These are phyloP conservation scores for Decorospora gaudefroyi DNA, from an alignment of 2,329 filamentous ascomycete species.

Conservation along the genomic window DNA sequence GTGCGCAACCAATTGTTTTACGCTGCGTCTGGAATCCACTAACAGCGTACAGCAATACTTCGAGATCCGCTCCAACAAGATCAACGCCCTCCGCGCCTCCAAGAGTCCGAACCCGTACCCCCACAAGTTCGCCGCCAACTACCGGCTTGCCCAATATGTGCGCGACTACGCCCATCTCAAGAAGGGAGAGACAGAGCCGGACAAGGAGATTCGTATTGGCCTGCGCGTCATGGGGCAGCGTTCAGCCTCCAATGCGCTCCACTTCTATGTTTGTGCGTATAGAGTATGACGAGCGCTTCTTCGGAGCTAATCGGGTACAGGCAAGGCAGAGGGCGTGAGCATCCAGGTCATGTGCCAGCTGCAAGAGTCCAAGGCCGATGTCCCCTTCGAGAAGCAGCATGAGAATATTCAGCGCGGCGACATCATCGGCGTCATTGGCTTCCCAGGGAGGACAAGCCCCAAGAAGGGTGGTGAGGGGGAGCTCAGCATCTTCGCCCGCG, in stretches of 20 bases:
- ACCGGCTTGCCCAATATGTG: constrained; percentile 79
- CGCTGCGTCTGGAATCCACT: constrained; percentile 6
- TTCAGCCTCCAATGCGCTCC: constrained; percentile 30
- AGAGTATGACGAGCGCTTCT: not conserved
- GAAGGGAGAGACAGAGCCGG: constrained; percentile 81
- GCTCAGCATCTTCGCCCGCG: constrained; percentile 87
- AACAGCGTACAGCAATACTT: constrained; percentile 74
- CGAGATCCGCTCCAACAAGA: constrained; percentile 84
- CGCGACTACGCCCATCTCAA: constrained; percentile 78
- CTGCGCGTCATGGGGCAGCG: constrained; percentile 73
- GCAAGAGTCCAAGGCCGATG: constrained; percentile 71
- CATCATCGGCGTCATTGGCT: constrained; percentile 85
- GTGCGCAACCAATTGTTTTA: constrained; percentile 52
- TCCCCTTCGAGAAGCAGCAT: constrained; percentile 84
- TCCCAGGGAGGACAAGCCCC: constrained; percentile 81
- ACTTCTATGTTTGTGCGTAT: constrained; percentile 38
- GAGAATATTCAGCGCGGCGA: constrained; percentile 88
- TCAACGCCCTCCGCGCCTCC: constrained; percentile 75
- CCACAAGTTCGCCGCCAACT: constrained; percentile 88
- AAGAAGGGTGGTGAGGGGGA: constrained; percentile 91
- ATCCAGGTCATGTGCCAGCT: constrained; percentile 93
- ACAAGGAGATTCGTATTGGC: constrained; percentile 75
- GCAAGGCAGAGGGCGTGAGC: constrained; percentile 73
- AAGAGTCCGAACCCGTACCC: constrained; percentile 81
- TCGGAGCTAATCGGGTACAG: constrained; percentile 17